Percentiles rank a stretch among this genome's conserved stretches.
phyloP scores from a whole-genome alignment of 2,329 filamentous ascomycete species.

The Penicillium sp. region DNA sequence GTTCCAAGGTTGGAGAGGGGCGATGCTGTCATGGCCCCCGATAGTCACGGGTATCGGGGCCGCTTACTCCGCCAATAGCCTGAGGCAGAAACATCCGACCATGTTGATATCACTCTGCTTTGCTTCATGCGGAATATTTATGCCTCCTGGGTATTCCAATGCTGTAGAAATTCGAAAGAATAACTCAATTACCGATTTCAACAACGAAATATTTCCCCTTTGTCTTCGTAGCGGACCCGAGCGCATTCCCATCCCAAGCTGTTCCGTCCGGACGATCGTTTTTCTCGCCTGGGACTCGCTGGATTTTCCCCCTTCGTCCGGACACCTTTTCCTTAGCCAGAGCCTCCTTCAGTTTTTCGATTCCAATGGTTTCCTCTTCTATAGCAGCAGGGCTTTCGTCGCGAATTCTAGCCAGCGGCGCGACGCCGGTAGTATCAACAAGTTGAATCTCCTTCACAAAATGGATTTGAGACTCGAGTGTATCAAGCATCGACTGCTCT shows the following conservation, averaged over 20 bases:
- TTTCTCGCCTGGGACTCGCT: conserved; percentile 35
- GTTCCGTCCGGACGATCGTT: conserved; percentile 44
- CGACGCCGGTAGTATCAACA: conserved; percentile 70
- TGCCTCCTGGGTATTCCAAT: background rate
- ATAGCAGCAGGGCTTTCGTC: conserved; percentile 59
- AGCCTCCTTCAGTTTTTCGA: conserved; percentile 38
- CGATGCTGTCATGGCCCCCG: conserved; percentile 10
- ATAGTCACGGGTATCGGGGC: background rate
- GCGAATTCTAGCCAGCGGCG: conserved; percentile 73
- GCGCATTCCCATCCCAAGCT: conserved; percentile 68
- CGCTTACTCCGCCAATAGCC: conserved; percentile 6
- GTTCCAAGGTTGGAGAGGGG: conserved; percentile 2
- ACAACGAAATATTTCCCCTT: conserved; percentile 77
- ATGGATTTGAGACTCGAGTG: conserved; percentile 76
- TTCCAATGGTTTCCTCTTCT: conserved; percentile 42
- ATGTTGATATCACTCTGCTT: background rate
- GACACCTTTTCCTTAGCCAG: conserved; percentile 43
- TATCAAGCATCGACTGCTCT: conserved; percentile 69
- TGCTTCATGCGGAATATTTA: background rate
- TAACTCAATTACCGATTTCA: conserved; percentile 42
- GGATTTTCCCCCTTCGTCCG: conserved; percentile 50
- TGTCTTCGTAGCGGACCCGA: conserved; percentile 64
- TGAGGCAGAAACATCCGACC: conserved; percentile 1
- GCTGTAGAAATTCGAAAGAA: background rate
- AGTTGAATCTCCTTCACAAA: conserved; percentile 86